A percentile compares a stretch with the other conserved stretches of the same genome.
phyloP scores from a whole-genome alignment of 1,284 basidiomycete species.

The Porogramme epimiltina region DNA sequence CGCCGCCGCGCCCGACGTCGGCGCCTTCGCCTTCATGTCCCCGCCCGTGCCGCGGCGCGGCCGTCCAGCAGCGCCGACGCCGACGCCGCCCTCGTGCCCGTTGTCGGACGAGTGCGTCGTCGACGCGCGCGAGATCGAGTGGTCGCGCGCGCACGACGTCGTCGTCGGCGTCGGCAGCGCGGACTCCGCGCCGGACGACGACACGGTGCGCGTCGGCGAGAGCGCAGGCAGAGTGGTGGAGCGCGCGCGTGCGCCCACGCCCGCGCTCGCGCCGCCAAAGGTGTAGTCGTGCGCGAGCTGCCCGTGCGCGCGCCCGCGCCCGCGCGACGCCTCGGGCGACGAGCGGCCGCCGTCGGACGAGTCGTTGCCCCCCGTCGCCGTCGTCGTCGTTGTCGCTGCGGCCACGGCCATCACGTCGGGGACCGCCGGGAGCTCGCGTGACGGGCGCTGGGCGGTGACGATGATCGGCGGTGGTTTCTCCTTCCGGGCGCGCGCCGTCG shows the following conservation, averaged over 20 bases:
- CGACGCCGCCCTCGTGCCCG: constrained; percentile 5
- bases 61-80: not conserved
- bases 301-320: not conserved
- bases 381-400: too few relatives aligned
- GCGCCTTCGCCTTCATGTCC: not conserved
- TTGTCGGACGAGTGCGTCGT: constrained; percentile 18
- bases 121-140: constrained; percentile 20
- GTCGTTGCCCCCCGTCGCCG: too few relatives aligned
- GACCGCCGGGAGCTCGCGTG: constrained; percentile 7
- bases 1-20: not conserved
- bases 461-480: constrained; percentile 25
- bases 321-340: constrained; percentile 4
- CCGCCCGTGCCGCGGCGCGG: constrained; percentile 2
- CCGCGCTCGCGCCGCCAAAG: not conserved
- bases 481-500: constrained; percentile 16
- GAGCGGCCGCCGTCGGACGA: constrained; percentile 2
- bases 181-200: constrained; percentile 23
- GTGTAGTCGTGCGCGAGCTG: constrained; percentile 8
- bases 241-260: constrained; percentile 7
- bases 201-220: constrained; percentile 30
- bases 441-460: constrained; percentile 15
- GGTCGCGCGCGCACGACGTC: constrained; percentile 20
- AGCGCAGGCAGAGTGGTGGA: constrained; percentile 26
- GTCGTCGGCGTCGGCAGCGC: constrained; percentile 28
- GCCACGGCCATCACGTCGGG: constrained; percentile 4